phyloP scores from a whole-genome alignment of 208 protist genomes.

The Herpetomonas muscarum region DNA sequence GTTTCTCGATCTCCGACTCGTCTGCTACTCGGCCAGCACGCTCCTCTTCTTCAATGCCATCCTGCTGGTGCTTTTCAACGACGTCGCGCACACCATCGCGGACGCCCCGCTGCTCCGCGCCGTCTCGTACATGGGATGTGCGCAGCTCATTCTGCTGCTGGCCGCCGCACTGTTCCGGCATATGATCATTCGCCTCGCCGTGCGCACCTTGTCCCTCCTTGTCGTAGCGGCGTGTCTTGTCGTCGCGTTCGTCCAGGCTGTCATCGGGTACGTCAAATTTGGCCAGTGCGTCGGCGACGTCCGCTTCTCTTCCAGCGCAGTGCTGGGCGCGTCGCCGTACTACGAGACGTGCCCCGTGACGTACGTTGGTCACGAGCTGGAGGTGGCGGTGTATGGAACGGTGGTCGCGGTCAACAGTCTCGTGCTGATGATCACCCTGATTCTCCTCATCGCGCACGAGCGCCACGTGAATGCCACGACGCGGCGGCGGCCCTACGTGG shows the following conservation, averaged over 20 bases:
- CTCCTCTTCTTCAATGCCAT: constrained; percentile 38
- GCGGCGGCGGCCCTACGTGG: constrained; percentile 20
- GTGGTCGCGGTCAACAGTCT: constrained; percentile 32
- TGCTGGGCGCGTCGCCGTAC: constrained; percentile 8
- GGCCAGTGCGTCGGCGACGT: constrained; percentile 18
- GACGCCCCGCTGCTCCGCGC: constrained; percentile 17
- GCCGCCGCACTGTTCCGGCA: constrained; percentile 20
- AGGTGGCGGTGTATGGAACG: constrained; percentile 22
- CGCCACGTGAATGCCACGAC: constrained; percentile 13
- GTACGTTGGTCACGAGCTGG: constrained; percentile 28
- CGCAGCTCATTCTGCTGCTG: constrained; percentile 26
- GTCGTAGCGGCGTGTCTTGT: constrained; percentile 16
- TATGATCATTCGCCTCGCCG: constrained; percentile 7
- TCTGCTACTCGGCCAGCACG: constrained; percentile 20
- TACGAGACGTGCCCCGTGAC: constrained; percentile 22
- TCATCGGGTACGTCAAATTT: constrained; percentile 22
- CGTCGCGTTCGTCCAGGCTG: constrained; percentile 19
- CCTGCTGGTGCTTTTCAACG: constrained; percentile 33
- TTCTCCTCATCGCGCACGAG: constrained; percentile 16
- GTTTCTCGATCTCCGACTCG: constrained; percentile 13
- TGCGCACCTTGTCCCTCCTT: constrained; percentile 13
- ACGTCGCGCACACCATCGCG: constrained; percentile 10
- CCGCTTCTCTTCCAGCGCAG: constrained; percentile 6
- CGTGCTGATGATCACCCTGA: constrained; percentile 16
- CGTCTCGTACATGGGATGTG: constrained; percentile 28